These are phyloP conservation scores for Cucumis hystrix DNA, from an alignment of 306 rosid species.

Conservation along the genomic window DNA sequence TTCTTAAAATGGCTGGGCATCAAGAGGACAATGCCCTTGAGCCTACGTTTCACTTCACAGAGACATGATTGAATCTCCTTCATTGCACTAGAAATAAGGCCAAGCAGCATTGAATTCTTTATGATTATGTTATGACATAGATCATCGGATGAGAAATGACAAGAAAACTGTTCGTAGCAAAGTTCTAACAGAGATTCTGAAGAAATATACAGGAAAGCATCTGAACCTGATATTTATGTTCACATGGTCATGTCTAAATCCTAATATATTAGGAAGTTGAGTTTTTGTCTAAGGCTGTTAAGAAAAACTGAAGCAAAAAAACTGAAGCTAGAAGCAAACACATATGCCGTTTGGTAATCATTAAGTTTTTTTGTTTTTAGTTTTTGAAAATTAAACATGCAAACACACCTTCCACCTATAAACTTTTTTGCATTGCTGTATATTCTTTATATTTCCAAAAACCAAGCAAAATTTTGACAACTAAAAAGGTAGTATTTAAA, in stretches of 20 bases:
- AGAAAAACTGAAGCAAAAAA: constrained; percentile 36
- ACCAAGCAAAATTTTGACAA: too few species aligned
- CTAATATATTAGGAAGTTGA: constrained; percentile 35
- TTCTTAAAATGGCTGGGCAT: constrained; percentile 48
- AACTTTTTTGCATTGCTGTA: too few species aligned
- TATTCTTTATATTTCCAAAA: too few species aligned
- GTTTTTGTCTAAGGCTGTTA: constrained; percentile 42
- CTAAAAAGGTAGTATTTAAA: too few species aligned
- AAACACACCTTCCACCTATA: too few species aligned
- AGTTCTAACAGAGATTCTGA: too few species aligned
- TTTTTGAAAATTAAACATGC: too few species aligned
- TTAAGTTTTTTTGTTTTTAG: too few species aligned
- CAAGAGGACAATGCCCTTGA: constrained; percentile 58
- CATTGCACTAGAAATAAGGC: constrained; percentile 58
- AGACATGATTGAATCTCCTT: constrained; percentile 61
- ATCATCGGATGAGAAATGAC: too few species aligned
- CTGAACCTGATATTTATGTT: constrained; percentile 21
- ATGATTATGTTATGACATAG: too few species aligned
- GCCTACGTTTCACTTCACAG: constrained; percentile 25
- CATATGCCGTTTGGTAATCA: constrained; percentile 11
- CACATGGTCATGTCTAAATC: constrained; percentile 44
- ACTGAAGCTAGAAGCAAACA: constrained; percentile 49
- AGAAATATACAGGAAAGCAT: too few species aligned
- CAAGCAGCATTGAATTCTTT: constrained; percentile 48
- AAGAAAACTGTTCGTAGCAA: too few species aligned